Percentiles rank a stretch among this genome's conserved stretches.
phyloP scores from a whole-genome alignment of 768 basidiomycete species.

The Mrakia hoshinonis region DNA sequence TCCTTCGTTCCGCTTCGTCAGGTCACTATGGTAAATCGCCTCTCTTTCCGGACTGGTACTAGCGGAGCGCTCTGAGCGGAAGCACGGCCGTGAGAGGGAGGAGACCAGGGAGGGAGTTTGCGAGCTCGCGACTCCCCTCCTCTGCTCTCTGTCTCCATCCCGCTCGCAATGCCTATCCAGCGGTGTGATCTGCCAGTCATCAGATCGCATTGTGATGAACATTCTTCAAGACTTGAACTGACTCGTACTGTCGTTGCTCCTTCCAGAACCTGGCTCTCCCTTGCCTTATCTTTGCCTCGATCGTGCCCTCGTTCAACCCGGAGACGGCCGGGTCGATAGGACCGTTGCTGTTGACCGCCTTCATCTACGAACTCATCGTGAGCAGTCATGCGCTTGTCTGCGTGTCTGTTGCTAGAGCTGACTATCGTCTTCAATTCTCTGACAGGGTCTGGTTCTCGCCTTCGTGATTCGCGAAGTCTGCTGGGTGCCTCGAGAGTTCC shows the following conservation, averaged over 20 bases:
- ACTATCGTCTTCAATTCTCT: neutral
- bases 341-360: constrained; percentile 34
- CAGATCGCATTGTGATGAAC: too few relatives aligned
- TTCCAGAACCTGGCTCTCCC: constrained; percentile 45
- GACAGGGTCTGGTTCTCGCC: constrained; percentile 40
- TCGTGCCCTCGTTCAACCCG: constrained; percentile 47
- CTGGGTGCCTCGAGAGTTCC: constrained; percentile 49
- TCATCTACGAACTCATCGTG: constrained; percentile 40
- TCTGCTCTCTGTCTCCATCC: neutral
- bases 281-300: constrained; percentile 46
- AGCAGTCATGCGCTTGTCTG: neutral
- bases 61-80: too few relatives aligned
- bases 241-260: neutral
- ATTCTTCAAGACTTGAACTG: too few relatives aligned
- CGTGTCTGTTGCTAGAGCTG: neutral
- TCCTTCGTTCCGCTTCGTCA: too few relatives aligned
- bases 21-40: too few relatives aligned
- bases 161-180: neutral
- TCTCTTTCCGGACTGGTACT: too few relatives aligned
- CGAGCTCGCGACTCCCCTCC: too few relatives aligned
- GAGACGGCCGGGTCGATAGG: constrained; percentile 36
- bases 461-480: constrained; percentile 46
- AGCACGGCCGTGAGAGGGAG: too few relatives aligned
- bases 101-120: too few relatives aligned
- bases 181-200: neutral